Evolutionary conservation across 352 stramenopile species (phyloP), one percentile per base, ranked within the genome.

Genomic region (Saprolegnia diclina): DNA sequence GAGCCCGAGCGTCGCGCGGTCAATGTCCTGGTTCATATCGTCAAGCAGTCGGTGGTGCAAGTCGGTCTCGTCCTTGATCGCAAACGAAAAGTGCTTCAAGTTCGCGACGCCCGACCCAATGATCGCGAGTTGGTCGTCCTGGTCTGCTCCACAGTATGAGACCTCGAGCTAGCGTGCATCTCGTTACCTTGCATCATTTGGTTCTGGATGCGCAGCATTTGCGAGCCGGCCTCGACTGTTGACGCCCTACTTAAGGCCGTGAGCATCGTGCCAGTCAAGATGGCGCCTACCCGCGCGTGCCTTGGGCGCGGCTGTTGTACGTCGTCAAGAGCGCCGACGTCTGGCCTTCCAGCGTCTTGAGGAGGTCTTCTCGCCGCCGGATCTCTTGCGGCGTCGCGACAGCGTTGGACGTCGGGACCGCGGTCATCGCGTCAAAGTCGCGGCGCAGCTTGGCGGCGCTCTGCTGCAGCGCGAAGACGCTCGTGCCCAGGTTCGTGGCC

Each of bases 171-270:
- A n/a, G n/a, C n/a, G n/a, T n/a, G n/a, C n/a, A n/a, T n/a, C n/a
- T n/a, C n/a, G n/a, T n/a, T n/a, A 85, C 81, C 79, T 77, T 92
- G 92, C 85, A 95, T 95, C 56, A 95, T 93, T 76, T 93, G 83
- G 71, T 91, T 95, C 67, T 95, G 87, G 79, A 95, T 91, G 53
- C 79, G 82, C 22, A 95, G 71, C 64, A 95, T 74, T 64, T 87
- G 78, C 22, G 69, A 71, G 6, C 75, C 71, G 42, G 82, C 74
- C 6, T 87, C 77, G n/a, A 70, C 40, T 13, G 67, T 64, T 64
- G 83, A 72, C 35, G 56, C 40, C 32, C 62, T 72, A 38, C 2
- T 0, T 40, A 22, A 10, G 13, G 13, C 59, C 9, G 14, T 10
- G 11, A 38, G 4, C 21, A 40, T 37, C 42, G 26, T 42, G 22